Evolutionary conservation across 768 basidiomycete genomes (phyloP), one percentile per base, ranked within the genome.

Genomic region (Suillus variegatus): DNA sequence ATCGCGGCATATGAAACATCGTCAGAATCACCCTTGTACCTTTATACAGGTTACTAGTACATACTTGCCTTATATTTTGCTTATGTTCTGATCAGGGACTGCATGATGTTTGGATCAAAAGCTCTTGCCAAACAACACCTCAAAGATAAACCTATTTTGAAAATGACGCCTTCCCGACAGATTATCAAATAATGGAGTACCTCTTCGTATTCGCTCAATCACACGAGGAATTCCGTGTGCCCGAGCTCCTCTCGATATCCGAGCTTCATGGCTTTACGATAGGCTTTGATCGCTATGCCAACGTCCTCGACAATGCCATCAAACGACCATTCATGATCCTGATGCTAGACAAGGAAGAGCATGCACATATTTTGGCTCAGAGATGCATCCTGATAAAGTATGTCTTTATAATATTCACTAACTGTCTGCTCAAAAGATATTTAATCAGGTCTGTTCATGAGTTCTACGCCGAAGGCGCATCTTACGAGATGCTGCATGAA

Each of bases 341-440:
- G 41, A 80, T 79, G 10, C 79, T 98, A 6, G 85, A 87, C 25
- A 74, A 81, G 35, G 94, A 94, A 68, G 85, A 88, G 43, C 88
- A 97, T 66, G 94, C 91, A 0, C 77, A 82, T 55, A 74, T 85
- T n/a, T 80, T 99, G 35, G 91, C 92, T 0, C 78, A 82, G 64
- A 80, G 97, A 68, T 93, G 94, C 70, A 88, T 97, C 52, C 75
- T 96, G 60, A 84, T 99, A 73, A 95, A 90, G 95, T 95, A 66
- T 63, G 86, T 35, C 20, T 46, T 56, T 62, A 61, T 65, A 46
- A 62, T 12, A 16, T 46, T 2, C 25, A 35, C 25, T 12, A 10
- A 28, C 8, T 52, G 4, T 49, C 16, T n/a, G 13, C 40, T 40
- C 43, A 60, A 60, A 55, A 20, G 18, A 20, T 58, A 1, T 43